Conservation (phyloP, 495 filamentous ascomycete genomes). For the Clavariopsis aquatica region DNA sequence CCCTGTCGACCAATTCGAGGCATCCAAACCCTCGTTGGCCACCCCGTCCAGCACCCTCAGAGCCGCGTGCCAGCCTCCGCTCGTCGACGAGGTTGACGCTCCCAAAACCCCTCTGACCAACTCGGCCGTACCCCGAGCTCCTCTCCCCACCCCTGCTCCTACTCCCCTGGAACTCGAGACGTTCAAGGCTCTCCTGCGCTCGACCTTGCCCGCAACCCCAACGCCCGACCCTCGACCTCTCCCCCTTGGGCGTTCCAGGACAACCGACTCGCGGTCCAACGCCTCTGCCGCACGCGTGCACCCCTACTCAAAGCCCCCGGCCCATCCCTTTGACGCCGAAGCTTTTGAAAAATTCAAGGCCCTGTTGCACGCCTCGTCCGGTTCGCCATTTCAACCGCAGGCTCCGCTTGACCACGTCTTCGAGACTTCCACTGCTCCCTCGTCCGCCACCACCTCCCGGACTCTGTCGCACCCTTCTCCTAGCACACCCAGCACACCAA, state of each 20-base stretch:
- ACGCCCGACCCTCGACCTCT: not conserved
- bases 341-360: not conserved
- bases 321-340: not conserved
- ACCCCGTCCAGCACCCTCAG: no score
- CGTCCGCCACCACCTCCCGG: constrained; percentile 6
- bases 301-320: not conserved
- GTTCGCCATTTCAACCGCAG: not conserved
- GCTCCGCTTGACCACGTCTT: not conserved
- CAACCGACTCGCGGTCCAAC: not conserved
- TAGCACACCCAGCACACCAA: constrained; percentile 11
- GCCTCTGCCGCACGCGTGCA: not conserved
- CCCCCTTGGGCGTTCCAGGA: not conserved
- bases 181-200: constrained; percentile 2
- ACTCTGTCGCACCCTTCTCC: constrained; percentile 9
- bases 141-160: not conserved
- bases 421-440: not conserved
- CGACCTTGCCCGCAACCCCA: not conserved
- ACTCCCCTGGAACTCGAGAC: not conserved
- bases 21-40: not conserved
- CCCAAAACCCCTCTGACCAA: not conserved
- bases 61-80: not conserved
- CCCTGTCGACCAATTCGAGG: not conserved
- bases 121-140: not conserved
- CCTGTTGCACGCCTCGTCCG: not conserved
- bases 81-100: not conserved